A percentile compares a stretch with the other conserved stretches of the same genome.
These are phyloP conservation scores for Pichia phayaonensis DNA, from an alignment of 805 yeast genomes.

Conservation along the genomic window DNA sequence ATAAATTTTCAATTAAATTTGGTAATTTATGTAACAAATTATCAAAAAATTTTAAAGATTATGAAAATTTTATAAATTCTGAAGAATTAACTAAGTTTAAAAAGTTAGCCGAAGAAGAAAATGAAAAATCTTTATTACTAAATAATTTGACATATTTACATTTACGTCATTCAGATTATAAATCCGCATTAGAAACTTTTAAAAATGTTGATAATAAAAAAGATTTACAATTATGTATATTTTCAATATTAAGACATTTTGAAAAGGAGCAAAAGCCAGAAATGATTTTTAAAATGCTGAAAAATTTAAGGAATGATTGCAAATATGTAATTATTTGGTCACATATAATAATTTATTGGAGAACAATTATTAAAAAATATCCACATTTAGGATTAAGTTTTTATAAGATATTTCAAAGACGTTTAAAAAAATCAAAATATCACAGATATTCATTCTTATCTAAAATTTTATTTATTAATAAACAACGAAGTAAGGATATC, in stretches of 20 bases:
- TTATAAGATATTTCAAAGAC: slow-evolving; percentile 11
- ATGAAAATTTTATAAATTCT: slow-evolving; percentile 11
- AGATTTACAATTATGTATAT: slow-evolving; percentile 8
- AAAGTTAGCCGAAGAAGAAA: slow-evolving; percentile 9
- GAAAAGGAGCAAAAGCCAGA: slow-evolving; percentile 16
- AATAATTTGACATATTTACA: slow-evolving; percentile 15
- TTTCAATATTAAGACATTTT: slow-evolving; percentile 15
- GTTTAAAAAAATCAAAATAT: slow-evolving; percentile 6
- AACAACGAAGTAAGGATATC: background rate
- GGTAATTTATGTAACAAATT: slow-evolving; percentile 14
- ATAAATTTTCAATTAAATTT: slow-evolving; percentile 11
- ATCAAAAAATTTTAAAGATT: slow-evolving; percentile 3
- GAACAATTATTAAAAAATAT: slow-evolving; percentile 13
- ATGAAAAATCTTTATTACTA: slow-evolving; percentile 4
- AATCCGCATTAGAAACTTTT: slow-evolving; percentile 6
- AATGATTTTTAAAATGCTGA: slow-evolving; percentile 15
- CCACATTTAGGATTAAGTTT: slow-evolving; percentile 18
- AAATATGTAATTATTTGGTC: slow-evolving; percentile 13
- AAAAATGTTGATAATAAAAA: slow-evolving; percentile 1
- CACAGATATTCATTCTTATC: slow-evolving; percentile 8
- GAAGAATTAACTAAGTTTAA: slow-evolving; percentile 11
- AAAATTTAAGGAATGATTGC: slow-evolving; percentile 23
- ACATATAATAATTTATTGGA: slow-evolving; percentile 18
- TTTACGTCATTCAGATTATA: slow-evolving; percentile 14
- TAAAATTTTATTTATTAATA: slow-evolving; percentile 5